phyloP scores from a whole-genome alignment of 2,329 filamentous ascomycete species.

The Stemphylium vesicarium region DNA sequence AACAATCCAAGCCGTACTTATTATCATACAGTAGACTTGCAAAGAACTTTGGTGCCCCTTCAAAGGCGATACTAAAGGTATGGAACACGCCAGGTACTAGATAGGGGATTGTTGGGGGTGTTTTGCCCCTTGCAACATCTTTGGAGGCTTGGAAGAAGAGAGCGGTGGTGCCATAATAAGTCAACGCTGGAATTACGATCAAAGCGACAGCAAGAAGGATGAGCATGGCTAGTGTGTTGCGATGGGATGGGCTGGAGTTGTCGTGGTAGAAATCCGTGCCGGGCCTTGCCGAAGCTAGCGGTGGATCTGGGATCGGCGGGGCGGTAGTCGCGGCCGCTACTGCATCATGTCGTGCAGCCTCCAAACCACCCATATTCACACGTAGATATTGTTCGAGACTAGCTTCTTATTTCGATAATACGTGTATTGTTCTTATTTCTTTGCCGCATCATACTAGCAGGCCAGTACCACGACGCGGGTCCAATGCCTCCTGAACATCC shows the following conservation, averaged over 20 bases:
- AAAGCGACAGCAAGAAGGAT: background rate
- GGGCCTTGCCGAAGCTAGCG: constrained; percentile 4
- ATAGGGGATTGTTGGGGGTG: constrained; percentile 34
- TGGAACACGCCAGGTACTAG: constrained; percentile 31
- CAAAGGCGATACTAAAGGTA: constrained; percentile 22
- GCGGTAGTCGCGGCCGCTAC: background rate
- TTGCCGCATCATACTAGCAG: too few species aligned
- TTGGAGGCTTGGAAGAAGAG: constrained; percentile 26
- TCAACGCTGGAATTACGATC: constrained; percentile 25
- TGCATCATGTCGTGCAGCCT: background rate
- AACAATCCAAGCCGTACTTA: background rate
- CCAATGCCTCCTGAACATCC: too few species aligned
- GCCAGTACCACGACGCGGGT: too few species aligned
- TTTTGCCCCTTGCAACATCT: constrained; percentile 15
- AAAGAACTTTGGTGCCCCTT: constrained; percentile 31
- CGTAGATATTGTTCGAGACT: too few species aligned
- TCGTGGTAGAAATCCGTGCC: background rate
- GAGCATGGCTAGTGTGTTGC: constrained; percentile 7
- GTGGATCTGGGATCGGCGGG: background rate
- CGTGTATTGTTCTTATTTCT: too few species aligned
- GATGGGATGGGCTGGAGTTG: background rate
- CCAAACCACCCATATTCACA: background rate
- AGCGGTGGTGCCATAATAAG: constrained; percentile 27
- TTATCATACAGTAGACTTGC: constrained; percentile 30
- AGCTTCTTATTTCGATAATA: too few species aligned